phyloP scores from a whole-genome alignment of 257 asterid species.

The Eucommia ulmoides region DNA sequence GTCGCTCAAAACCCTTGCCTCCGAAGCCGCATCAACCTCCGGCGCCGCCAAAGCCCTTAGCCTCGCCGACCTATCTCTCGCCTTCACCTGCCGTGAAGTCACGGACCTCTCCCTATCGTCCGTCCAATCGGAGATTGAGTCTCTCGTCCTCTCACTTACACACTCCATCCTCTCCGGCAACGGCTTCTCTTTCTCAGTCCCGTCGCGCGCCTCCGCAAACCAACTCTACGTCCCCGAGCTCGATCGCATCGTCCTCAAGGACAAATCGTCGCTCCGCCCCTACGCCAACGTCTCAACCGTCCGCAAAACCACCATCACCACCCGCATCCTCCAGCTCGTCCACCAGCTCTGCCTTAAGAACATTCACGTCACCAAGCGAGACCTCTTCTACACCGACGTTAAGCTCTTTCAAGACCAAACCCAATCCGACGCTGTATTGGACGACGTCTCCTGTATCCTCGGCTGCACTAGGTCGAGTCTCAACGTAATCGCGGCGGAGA shows the following conservation, averaged over 20 bases:
- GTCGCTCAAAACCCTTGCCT: slow-evolving; percentile 33
- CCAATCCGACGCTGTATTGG: slow-evolving; percentile 68
- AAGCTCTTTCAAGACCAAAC: slow-evolving; percentile 76
- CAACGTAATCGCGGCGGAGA: slow-evolving; percentile 69
- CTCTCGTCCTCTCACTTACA: slow-evolving; percentile 44
- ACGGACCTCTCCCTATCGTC: slow-evolving; percentile 57
- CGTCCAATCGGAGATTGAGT: slow-evolving; percentile 52
- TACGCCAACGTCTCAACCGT: slow-evolving; percentile 72
- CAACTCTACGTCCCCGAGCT: slow-evolving; percentile 87
- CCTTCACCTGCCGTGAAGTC: slow-evolving; percentile 73
- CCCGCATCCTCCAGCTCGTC: slow-evolving; percentile 68
- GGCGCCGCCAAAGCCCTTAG: slow-evolving; percentile 32
- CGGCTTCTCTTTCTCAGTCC: slow-evolving; percentile 68
- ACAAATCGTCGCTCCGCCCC: slow-evolving; percentile 58
- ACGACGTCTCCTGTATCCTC: slow-evolving; percentile 64
- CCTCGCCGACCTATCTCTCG: slow-evolving; percentile 59
- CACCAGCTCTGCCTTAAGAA: slow-evolving; percentile 60
- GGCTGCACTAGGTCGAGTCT: slow-evolving; percentile 86
- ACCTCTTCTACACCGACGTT: slow-evolving; percentile 78
- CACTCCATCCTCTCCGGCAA: slow-evolving; percentile 68
- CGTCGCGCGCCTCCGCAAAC: slow-evolving; percentile 77
- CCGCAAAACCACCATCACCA: slow-evolving; percentile 62
- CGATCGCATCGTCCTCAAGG: slow-evolving; percentile 75
- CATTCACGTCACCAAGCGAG: slow-evolving; percentile 91
- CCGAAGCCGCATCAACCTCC: slow-evolving; percentile 21